Evolutionary conservation across 305 asterid genomes (phyloP).

Genomic region (Lippia alba): DNA sequence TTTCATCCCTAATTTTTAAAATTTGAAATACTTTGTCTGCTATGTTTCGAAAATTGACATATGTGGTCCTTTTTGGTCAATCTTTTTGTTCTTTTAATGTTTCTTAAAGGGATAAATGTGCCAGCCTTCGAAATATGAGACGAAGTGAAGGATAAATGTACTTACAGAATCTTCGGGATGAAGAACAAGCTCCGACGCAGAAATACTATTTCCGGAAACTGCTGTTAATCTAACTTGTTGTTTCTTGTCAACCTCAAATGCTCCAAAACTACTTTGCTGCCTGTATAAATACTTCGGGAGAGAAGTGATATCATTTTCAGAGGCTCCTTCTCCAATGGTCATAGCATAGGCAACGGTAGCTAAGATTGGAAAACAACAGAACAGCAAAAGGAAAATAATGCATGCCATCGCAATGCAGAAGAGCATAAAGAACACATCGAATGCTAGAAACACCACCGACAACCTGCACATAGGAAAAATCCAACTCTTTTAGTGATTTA

Average conservation of each 20-base stretch:
- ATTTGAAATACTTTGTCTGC: too few species aligned
- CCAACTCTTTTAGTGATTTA: background rate
- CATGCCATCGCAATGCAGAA: conserved; percentile 81
- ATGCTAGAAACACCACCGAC: conserved; percentile 75
- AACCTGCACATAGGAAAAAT: conserved; percentile 60
- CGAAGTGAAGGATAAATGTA: background rate
- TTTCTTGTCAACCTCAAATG: conserved; percentile 39
- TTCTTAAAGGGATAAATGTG: too few species aligned
- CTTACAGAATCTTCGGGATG: conserved; percentile 85
- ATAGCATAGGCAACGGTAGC: conserved; percentile 81
- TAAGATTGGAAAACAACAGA: conserved; percentile 77
- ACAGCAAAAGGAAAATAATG: conserved; percentile 59
- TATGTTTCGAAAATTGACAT: too few species aligned
- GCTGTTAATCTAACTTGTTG: conserved; percentile 40
- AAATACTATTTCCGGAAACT: conserved; percentile 34
- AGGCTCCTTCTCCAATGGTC: conserved; percentile 72
- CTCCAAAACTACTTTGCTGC: conserved; percentile 36
- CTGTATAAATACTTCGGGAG: conserved; percentile 74
- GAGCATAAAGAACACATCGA: conserved; percentile 83
- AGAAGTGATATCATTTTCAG: conserved; percentile 70
- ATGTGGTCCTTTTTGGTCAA: too few species aligned
- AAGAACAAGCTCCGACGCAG: conserved; percentile 57
- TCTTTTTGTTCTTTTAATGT: too few species aligned
- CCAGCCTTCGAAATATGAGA: too few species aligned
- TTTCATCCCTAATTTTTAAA: too few species aligned